Evolutionary conservation across 495 filamentous ascomycete species (phyloP).

Genomic region (Aspergillus ellipticus): DNA sequence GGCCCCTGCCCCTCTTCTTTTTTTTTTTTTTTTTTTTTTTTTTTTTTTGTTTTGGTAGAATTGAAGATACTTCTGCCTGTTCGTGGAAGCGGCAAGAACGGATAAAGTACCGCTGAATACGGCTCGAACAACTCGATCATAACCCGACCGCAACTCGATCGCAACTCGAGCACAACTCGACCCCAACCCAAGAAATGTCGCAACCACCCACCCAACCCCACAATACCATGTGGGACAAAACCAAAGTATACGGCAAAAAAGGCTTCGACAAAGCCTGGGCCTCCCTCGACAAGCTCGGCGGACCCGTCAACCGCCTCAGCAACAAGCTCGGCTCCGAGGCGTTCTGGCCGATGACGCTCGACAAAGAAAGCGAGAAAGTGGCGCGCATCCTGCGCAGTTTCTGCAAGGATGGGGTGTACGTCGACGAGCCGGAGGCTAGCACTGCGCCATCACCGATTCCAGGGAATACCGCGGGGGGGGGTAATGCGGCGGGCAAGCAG

Average conservation of each 20-base stretch:
- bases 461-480: not conserved
- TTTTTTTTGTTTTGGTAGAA: too few relatives aligned
- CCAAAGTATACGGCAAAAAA: constrained; percentile 44
- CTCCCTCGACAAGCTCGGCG: constrained; percentile 53
- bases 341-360: constrained; percentile 77
- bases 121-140: too few relatives aligned
- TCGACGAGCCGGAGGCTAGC: constrained; percentile 28
- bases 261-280: constrained; percentile 55
- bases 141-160: too few relatives aligned
- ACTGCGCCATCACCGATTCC: too few relatives aligned
- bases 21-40: too few relatives aligned
- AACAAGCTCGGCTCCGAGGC: constrained; percentile 73
- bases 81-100: too few relatives aligned
- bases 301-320: constrained; percentile 67
- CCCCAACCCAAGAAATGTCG: too few relatives aligned
- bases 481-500: constrained; percentile 7
- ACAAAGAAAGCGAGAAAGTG: constrained; percentile 79
- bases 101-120: too few relatives aligned
- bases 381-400: constrained; percentile 76
- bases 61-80: too few relatives aligned
- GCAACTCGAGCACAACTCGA: too few relatives aligned
- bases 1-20: too few relatives aligned
- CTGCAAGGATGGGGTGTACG: constrained; percentile 69
- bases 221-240: constrained; percentile 33
- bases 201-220: not conserved